Conservation (phyloP, 2,329 filamentous ascomycete species). For the Madurella mycetomatis region DNA sequence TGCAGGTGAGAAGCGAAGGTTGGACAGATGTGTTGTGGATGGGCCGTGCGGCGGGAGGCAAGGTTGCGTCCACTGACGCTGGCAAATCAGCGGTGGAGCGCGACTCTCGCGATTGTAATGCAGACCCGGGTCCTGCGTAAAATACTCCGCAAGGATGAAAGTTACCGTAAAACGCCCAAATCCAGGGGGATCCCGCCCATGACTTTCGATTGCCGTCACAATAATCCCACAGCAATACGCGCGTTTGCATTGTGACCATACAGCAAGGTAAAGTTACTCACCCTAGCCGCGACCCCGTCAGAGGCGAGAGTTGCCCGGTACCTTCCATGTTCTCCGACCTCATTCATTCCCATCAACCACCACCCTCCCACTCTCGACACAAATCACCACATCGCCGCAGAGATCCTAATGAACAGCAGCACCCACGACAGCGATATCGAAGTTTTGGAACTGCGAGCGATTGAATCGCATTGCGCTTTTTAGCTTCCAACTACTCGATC, state of each 20-base stretch:
- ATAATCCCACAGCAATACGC: not conserved
- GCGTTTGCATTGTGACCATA: not conserved
- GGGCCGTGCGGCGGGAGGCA: not conserved
- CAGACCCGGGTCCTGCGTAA: not conserved
- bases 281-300: not conserved
- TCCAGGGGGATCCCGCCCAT: not conserved
- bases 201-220: not conserved
- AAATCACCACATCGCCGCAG: conserved; percentile 8
- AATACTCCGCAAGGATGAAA: not conserved
- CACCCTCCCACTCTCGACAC: conserved; percentile 6
- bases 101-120: not conserved
- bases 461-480: conserved; percentile 6
- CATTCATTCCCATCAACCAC: conserved; percentile 11
- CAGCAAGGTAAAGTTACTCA: not conserved
- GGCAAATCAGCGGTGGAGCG: conserved; percentile 12
- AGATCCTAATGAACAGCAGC: not conserved
- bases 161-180: not conserved
- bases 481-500: not conserved
- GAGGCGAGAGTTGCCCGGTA: conserved; percentile 5
- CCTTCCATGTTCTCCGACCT: conserved; percentile 12
- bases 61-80: not conserved
- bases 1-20: not conserved
- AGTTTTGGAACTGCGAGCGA: not conserved
- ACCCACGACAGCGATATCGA: not conserved
- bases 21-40: conserved; percentile 9